phyloP scores from a whole-genome alignment of 2,329 filamentous ascomycete genomes.

The Ilyonectria mors-panacis region DNA sequence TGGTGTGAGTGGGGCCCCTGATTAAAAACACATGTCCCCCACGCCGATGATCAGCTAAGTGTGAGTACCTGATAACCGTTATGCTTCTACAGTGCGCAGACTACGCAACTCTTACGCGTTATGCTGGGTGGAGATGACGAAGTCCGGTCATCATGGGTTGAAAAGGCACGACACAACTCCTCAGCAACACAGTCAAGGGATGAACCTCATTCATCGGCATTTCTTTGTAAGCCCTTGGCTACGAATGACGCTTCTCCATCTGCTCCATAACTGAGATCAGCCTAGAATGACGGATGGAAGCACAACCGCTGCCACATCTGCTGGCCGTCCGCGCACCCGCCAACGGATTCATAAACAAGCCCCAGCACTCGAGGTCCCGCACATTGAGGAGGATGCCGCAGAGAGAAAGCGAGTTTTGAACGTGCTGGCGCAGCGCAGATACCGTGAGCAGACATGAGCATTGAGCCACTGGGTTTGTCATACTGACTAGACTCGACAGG shows the following conservation, averaged over 20 bases:
- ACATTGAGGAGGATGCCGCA: constrained; percentile 65
- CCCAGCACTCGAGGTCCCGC: constrained; percentile 59
- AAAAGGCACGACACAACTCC: constrained; percentile 33
- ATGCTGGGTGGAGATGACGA: constrained; percentile 45
- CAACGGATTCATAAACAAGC: constrained; percentile 60
- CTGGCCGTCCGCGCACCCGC: constrained; percentile 51
- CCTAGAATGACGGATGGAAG: constrained; percentile 28
- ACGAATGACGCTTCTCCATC: neutral
- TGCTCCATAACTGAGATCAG: neutral
- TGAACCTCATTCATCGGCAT: constrained; percentile 1
- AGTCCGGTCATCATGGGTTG: constrained; percentile 28
- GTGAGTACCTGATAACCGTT: constrained; percentile 48
- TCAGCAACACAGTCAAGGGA: constrained; percentile 1
- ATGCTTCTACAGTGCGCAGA: constrained; percentile 46
- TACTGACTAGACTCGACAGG: constrained; percentile 41
- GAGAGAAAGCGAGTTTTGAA: constrained; percentile 69
- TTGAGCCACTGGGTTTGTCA: neutral
- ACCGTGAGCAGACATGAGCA: constrained; percentile 53
- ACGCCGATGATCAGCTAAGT: fast-evolving
- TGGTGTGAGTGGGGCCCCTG: neutral
- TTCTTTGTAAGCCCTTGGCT: neutral
- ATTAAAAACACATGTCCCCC: constrained; percentile 32
- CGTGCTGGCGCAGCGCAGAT: constrained; percentile 68
- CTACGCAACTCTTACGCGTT: constrained; percentile 45
- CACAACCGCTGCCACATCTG: constrained; percentile 5